Conservation (phyloP, 164 flowering plant species). For the Tinospora cordifolia region DNA sequence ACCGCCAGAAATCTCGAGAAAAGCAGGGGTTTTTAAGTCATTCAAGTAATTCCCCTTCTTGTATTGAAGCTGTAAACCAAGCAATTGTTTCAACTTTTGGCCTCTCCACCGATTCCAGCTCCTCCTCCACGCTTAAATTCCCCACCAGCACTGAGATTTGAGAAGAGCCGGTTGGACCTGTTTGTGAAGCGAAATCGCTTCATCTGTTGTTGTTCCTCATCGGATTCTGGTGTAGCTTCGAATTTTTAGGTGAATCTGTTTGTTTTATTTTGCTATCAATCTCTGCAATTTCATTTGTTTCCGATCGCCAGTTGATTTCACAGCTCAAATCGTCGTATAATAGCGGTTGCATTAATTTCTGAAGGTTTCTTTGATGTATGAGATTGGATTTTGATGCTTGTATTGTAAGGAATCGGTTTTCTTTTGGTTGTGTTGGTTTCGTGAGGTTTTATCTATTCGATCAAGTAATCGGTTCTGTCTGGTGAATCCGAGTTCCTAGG, state of each 20-base stretch:
- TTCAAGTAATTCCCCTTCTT: neutral
- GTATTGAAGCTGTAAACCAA: neutral
- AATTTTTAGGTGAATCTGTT: neutral
- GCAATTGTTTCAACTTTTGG: neutral
- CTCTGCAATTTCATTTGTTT: neutral
- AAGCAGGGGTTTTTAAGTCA: neutral
- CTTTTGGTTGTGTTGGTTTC: conserved; percentile 2
- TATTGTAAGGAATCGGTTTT: neutral
- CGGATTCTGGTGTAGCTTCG: neutral
- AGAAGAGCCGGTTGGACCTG: too few species aligned
- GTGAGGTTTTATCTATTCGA: neutral
- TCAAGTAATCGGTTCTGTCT: conserved; percentile 2
- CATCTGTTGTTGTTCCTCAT: neutral
- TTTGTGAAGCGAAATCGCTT: neutral
- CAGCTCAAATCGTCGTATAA: neutral
- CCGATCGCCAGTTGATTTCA: neutral
- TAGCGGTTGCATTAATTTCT: neutral
- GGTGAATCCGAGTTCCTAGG: conserved; percentile 11
- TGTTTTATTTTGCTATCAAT: neutral
- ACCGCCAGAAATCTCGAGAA: neutral
- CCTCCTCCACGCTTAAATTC: neutral
- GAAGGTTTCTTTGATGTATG: neutral
- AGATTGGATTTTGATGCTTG: neutral
- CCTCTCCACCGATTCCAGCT: conserved; percentile 3
- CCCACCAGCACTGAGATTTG: neutral